Evolutionary conservation across 768 basidiomycete genomes (phyloP), one percentile per base, ranked within the genome.

Genomic region (Trametes cinnabarina): DNA sequence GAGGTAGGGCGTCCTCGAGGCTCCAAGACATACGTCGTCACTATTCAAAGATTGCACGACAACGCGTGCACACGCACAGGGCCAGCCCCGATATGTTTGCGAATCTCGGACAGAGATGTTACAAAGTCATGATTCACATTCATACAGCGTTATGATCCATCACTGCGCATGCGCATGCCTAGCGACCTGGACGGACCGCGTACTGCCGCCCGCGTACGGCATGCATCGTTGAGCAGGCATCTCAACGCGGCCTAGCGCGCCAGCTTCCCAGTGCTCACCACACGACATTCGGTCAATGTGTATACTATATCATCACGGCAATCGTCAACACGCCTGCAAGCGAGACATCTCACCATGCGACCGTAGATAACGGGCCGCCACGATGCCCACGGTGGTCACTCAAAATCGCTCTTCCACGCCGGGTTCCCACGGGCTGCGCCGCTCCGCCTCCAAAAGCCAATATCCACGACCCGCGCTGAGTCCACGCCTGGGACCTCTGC

Each of bases 351-450:
- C 25, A 46, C 50, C 44, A 40, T 23, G 30, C 32, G 19, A 44
- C 44, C 41, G 46, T 59, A 59, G 51, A 54, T 59, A 44, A 59
- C 58, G 47, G 58, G 58, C 47, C 58, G 58, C 51, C 51, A 59
- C 51, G 30, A 43, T 41, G 47, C 41, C 58, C 47, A 55, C 53
- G 44, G 35, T 39, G 40, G 26, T 17, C 37, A 39, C 10, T n/a
- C n/a, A n/a, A n/a, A n/a, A n/a, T n/a, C n/a, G n/a, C n/a, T 8
- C 37, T 39, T 8, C 14, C 37, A 10, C 10, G 10, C 37, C 37
- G 37, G 37, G 37, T 39, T 39, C 37, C 37, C 37, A 39, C 37
- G 5, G 37, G n/a, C 37, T 32, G 30, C 37, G 14, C n/a, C 37
- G n/a, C 37, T 32, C 7, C 37, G 14, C n/a, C 37, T 4, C 37